Conservation (phyloP, 2,329 filamentous ascomycete species). For the Claviceps sp. region DNA sequence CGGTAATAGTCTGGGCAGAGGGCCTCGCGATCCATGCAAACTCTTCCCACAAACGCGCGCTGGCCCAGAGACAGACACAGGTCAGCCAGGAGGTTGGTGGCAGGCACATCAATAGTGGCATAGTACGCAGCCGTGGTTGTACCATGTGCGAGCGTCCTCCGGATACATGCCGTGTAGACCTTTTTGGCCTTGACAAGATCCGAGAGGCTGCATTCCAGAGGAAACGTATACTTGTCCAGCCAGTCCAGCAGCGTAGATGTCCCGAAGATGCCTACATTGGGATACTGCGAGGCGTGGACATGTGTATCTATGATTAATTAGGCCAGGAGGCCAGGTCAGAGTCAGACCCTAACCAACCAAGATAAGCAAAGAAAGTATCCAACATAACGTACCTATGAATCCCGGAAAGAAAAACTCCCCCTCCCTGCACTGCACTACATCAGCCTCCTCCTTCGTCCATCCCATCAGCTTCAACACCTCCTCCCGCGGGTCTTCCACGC, state of each 20-base stretch:
- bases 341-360: too few species aligned
- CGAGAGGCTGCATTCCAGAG: conserved; percentile 66
- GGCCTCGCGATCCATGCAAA: conserved; percentile 73
- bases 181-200: conserved; percentile 47
- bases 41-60: conserved; percentile 77
- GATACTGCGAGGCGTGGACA: conserved; percentile 88
- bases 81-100: conserved; percentile 83
- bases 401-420: conserved; percentile 73
- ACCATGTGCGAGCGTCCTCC: conserved; percentile 71
- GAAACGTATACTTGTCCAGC: conserved; percentile 91
- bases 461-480: conserved; percentile 27
- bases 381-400: conserved; percentile 47
- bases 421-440: conserved; percentile 22
- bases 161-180: conserved; percentile 67
- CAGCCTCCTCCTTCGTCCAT: conserved; percentile 28
- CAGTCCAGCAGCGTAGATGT: conserved; percentile 86
- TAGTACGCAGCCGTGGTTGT: conserved; percentile 95
- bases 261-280: conserved; percentile 87
- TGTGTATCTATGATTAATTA: conserved; percentile 67
- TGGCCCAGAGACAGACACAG: conserved; percentile 72
- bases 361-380: too few species aligned
- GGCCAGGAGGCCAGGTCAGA: too few species aligned
- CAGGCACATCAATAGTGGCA: conserved; percentile 71
- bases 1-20: conserved; percentile 66
- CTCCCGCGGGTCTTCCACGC: conserved; percentile 16